phyloP scores from a whole-genome alignment of 192 early-diverging fungal species.

The Coemansia reversa region DNA sequence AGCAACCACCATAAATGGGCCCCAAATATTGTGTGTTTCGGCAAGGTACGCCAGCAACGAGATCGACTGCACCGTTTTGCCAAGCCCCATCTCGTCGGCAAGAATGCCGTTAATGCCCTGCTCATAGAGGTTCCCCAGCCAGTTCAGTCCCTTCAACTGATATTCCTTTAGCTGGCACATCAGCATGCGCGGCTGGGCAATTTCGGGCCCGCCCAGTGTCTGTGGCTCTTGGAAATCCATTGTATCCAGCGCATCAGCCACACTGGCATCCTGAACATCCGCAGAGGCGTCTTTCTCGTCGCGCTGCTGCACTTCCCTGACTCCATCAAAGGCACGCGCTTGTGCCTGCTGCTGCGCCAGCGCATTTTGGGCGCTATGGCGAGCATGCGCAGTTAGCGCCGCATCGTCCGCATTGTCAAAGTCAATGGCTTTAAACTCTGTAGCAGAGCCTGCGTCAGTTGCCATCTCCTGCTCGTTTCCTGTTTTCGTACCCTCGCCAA shows the following conservation, averaged over 20 bases:
- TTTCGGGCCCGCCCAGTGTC: constrained; percentile 70
- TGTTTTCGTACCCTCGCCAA: constrained; percentile 36
- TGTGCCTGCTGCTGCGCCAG: constrained; percentile 66
- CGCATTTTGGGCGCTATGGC: constrained; percentile 72
- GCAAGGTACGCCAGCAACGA: constrained; percentile 85
- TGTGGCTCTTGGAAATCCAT: constrained; percentile 87
- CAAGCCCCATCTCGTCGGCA: constrained; percentile 83
- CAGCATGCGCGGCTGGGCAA: constrained; percentile 81
- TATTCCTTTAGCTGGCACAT: constrained; percentile 82
- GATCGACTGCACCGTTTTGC: constrained; percentile 91
- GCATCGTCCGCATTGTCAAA: constrained; percentile 81
- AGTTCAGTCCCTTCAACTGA: constrained; percentile 82
- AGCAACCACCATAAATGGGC: constrained; percentile 87
- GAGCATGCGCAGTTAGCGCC: constrained; percentile 65
- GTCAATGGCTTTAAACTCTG: constrained; percentile 62
- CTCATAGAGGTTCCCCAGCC: constrained; percentile 84
- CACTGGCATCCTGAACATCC: constrained; percentile 31
- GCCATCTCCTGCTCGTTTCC: constrained; percentile 6
- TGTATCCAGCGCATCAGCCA: constrained; percentile 62
- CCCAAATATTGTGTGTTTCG: constrained; percentile 84
- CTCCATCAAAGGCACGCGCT: constrained; percentile 70
- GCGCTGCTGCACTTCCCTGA: constrained; percentile 21
- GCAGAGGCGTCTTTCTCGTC: constrained; percentile 8
- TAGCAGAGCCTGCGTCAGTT: not conserved
- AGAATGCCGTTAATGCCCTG: constrained; percentile 90